Evolutionary conservation across 192 early-diverging fungal species (phyloP).

Genomic region (Linnemannia hyalina): DNA sequence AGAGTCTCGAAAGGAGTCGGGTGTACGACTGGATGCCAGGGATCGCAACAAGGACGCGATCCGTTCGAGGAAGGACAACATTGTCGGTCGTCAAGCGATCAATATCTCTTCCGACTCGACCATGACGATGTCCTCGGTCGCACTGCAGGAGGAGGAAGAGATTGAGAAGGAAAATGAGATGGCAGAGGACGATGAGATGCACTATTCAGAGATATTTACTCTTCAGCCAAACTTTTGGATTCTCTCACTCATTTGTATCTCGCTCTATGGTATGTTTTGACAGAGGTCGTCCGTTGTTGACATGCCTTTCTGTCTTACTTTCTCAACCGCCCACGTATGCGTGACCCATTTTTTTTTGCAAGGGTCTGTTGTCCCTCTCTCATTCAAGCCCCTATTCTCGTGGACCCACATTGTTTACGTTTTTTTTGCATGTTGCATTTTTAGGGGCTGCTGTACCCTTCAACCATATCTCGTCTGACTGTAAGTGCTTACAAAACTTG

Average conservation of each 20-base stretch:
- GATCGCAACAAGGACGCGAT: conserved; percentile 16
- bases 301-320: neutral
- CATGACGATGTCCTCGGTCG: conserved; percentile 43
- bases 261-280: conserved; percentile 29
- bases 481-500: conserved; percentile 49
- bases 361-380: neutral
- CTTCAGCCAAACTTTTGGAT: conserved; percentile 48
- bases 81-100: conserved; percentile 31
- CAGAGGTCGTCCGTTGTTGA: too few species aligned
- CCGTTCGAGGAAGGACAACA: conserved; percentile 29
- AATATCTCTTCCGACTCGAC: conserved; percentile 42
- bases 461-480: conserved; percentile 72
- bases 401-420: neutral
- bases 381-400: conserved; percentile 8
- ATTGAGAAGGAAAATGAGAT: conserved; percentile 46
- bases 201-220: conserved; percentile 28
- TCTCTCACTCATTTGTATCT: conserved; percentile 34
- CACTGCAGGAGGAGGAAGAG: conserved; percentile 43
- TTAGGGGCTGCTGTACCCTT: conserved; percentile 73
- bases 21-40: conserved; percentile 48
- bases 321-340: neutral
- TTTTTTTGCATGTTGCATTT: neutral
- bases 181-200: conserved; percentile 54
- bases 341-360: neutral
- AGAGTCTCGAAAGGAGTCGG: conserved; percentile 58